Percentiles rank a stretch among this genome's conserved stretches.
Conservation (phyloP, 2,329 filamentous ascomycete species). For the Didymella lethalis region DNA sequence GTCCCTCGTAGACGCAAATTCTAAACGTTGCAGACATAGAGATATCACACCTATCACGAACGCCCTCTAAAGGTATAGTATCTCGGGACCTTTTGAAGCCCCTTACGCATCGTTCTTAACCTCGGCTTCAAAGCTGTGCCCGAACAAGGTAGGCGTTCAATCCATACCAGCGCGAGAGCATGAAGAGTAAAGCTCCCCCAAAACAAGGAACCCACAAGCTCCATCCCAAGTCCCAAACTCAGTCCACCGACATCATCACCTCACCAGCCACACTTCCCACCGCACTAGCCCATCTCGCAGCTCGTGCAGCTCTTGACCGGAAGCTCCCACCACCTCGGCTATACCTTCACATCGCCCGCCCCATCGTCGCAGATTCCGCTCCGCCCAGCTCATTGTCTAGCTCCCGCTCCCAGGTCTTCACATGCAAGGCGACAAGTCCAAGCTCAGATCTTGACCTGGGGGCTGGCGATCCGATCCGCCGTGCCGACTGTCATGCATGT, state of each 20-base stretch:
- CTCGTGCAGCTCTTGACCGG: constrained; percentile 1
- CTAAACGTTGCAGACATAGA: not conserved
- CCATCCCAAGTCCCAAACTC: not conserved
- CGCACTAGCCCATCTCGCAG: not conserved
- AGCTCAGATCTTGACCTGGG: not conserved
- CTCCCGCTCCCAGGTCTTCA: not conserved
- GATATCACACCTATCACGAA: too few species aligned
- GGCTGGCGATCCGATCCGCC: constrained; percentile 19
- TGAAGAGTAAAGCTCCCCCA: not conserved
- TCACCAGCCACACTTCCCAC: constrained; percentile 11
- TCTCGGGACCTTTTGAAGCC: not conserved
- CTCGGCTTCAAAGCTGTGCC: constrained; percentile 5
- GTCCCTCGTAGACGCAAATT: not conserved
- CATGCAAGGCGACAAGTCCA: not conserved
- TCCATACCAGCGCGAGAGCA: not conserved
- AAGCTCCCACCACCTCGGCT: constrained; percentile 12
- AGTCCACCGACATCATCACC: not conserved
- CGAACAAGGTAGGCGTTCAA: not conserved
- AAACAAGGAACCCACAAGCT: not conserved
- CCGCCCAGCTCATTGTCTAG: not conserved
- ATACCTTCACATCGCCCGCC: not conserved
- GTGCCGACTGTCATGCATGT: constrained; percentile 22
- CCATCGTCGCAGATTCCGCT: constrained; percentile 1
- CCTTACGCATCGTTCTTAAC: not conserved
- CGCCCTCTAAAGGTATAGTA: not conserved